phyloP scores from a whole-genome alignment of 1,139 yeast species.

The Candida sojae region DNA sequence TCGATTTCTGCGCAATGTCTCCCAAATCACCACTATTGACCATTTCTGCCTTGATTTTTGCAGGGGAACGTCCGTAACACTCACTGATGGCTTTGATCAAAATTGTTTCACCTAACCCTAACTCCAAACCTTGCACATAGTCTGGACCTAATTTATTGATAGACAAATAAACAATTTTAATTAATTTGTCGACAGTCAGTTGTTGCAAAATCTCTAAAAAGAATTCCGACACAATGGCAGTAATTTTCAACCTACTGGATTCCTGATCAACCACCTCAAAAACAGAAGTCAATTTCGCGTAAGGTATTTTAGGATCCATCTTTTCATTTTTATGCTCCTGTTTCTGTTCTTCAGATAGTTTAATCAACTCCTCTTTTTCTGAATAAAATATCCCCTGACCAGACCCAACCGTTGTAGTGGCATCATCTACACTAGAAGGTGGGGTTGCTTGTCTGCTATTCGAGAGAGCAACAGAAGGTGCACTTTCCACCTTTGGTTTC shows the following conservation, averaged over 20 bases:
- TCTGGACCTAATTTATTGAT: conserved; percentile 94
- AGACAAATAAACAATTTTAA: conserved; percentile 76
- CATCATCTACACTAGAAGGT: conserved; percentile 2
- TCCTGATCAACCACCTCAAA: conserved; percentile 79
- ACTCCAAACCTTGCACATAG: conserved; percentile 83
- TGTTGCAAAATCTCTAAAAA: conserved; percentile 61
- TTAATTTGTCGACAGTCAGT: conserved; percentile 56
- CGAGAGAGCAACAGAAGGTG: not conserved
- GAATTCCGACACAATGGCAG: conserved; percentile 70
- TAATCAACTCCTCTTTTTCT: conserved; percentile 28
- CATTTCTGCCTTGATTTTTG: conserved; percentile 73
- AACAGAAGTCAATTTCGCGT: conserved; percentile 62
- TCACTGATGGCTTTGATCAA: conserved; percentile 87
- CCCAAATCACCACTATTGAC: conserved; percentile 90
- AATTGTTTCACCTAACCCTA: conserved; percentile 90
- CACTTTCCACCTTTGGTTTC: conserved; percentile 2
- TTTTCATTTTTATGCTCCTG: conserved; percentile 16
- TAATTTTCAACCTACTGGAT: conserved; percentile 79
- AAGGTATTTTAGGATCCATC: conserved; percentile 47
- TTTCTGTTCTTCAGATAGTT: conserved; percentile 21
- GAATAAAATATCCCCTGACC: conserved; percentile 7
- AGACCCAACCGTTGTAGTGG: conserved; percentile 8
- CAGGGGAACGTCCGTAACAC: conserved; percentile 78
- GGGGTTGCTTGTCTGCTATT: conserved; percentile 2
- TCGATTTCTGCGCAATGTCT: conserved; percentile 78